Evolutionary conservation across 1,139 yeast genomes (phyloP).

Genomic region (Nakaseomyces uthaithaninus): DNA sequence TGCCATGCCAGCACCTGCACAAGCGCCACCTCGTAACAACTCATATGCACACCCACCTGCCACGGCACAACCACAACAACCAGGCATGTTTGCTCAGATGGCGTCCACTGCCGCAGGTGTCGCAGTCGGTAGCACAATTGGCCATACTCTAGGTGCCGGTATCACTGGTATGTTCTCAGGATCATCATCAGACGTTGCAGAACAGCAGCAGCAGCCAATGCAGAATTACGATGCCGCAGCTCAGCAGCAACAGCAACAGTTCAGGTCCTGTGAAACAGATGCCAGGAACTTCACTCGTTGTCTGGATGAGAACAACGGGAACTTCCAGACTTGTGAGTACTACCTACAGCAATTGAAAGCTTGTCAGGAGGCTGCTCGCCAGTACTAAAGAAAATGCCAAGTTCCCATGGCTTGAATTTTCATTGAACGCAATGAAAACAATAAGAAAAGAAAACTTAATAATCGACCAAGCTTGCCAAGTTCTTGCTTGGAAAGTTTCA

Average conservation of each 20-base stretch:
- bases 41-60: conserved; percentile 30
- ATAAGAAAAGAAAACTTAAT: neutral
- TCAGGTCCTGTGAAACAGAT: conserved; percentile 76
- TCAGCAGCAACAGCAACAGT: conserved; percentile 27
- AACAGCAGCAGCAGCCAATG: conserved; percentile 36
- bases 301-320: conserved; percentile 84
- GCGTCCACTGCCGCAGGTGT: conserved; percentile 99
- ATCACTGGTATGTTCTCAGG: conserved; percentile 84
- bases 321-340: conserved; percentile 94
- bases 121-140: conserved; percentile 94
- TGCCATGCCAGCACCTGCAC: conserved; percentile 42
- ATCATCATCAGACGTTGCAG: conserved; percentile 49
- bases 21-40: conserved; percentile 24
- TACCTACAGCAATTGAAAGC: conserved; percentile 95
- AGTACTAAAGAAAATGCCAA: conserved; percentile 42
- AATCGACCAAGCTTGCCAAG: too few species aligned
- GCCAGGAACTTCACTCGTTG: conserved; percentile 95
- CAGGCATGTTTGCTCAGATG: conserved; percentile 95
- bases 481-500: too few species aligned
- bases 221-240: conserved; percentile 36
- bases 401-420: neutral
- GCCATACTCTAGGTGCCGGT: conserved; percentile 96
- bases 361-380: conserved; percentile 89
- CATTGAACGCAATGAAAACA: too few species aligned
- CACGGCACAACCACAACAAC: conserved; percentile 49